Evolutionary conservation across 495 filamentous ascomycete genomes (phyloP).

Genomic region (Monascus purpureus): DNA sequence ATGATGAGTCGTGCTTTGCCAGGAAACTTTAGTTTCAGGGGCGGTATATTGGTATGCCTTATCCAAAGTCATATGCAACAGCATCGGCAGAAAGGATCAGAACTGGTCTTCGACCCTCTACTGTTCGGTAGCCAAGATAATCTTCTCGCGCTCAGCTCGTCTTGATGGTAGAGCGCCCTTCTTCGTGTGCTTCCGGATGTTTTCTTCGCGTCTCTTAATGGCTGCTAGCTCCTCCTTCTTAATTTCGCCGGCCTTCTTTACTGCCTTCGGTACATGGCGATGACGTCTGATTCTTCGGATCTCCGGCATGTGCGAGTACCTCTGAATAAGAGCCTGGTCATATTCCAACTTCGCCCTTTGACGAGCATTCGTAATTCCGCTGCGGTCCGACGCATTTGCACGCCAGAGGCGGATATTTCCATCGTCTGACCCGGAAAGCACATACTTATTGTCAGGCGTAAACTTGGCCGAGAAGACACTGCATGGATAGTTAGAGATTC

Average conservation of each 20-base stretch:
- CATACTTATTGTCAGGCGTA: conserved; percentile 77
- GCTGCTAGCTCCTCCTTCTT: conserved; percentile 78
- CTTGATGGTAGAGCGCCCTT: conserved; percentile 56
- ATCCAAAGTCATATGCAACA: no score
- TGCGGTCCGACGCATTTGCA: conserved; percentile 69
- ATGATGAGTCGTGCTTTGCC: no score
- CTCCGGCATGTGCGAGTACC: conserved; percentile 94
- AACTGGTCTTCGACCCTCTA: conserved; percentile 23
- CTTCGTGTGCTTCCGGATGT: conserved; percentile 78
- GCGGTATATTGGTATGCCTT: no score
- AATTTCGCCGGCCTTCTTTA: conserved; percentile 97
- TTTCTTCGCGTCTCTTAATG: conserved; percentile 85
- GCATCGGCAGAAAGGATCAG: no score
- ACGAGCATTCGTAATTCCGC: conserved; percentile 69
- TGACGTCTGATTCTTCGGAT: conserved; percentile 81
- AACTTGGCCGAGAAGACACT: conserved; percentile 75
- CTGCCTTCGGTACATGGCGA: conserved; percentile 77
- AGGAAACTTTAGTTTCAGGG: no score
- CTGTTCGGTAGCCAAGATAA: conserved; percentile 66
- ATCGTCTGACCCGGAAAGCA: conserved; percentile 80
- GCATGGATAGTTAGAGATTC: conserved; percentile 5
- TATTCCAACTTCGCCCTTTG: conserved; percentile 86
- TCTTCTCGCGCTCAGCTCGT: conserved; percentile 81
- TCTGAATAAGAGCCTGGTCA: conserved; percentile 65
- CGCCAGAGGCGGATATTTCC: conserved; percentile 92